Percentiles rank a stretch among this genome's conserved stretches.
phyloP scores from a whole-genome alignment of 768 basidiomycete genomes.

The Arthromyces matolae region DNA sequence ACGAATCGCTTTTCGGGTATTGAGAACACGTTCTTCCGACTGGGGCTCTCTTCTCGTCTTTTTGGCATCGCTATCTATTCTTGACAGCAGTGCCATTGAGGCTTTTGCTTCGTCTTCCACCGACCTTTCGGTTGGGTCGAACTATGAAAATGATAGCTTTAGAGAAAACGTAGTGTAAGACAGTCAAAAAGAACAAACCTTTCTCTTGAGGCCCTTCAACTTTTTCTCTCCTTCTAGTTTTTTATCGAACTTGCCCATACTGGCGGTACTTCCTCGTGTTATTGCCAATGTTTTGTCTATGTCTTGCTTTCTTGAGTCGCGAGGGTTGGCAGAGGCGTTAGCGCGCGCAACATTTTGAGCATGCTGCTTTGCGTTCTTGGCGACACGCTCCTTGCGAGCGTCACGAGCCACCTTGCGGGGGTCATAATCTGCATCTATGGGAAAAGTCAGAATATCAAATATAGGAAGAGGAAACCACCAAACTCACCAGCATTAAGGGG shows the following conservation, averaged over 20 bases:
- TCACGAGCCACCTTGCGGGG: conserved; percentile 71
- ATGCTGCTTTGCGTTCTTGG: conserved; percentile 82
- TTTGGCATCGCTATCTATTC: conserved; percentile 71
- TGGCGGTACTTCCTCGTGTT: conserved; percentile 83
- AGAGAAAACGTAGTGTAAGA: neutral
- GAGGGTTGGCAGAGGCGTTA: conserved; percentile 26
- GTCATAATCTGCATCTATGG: conserved; percentile 71
- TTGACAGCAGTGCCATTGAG: conserved; percentile 71
- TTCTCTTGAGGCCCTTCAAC: conserved; percentile 83
- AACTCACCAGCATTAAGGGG: conserved; percentile 77
- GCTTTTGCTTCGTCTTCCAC: conserved; percentile 63
- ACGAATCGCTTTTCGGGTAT: conserved; percentile 86
- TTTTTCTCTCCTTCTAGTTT: conserved; percentile 91
- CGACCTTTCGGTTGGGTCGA: conserved; percentile 76
- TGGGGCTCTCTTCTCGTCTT: conserved; percentile 48
- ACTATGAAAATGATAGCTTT: conserved; percentile 42
- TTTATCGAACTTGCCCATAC: conserved; percentile 93
- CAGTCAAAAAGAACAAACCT: conserved; percentile 55
- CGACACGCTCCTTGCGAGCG: conserved; percentile 75
- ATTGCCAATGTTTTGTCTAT: conserved; percentile 75
- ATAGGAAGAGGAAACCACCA: conserved; percentile 39
- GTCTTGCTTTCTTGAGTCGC: conserved; percentile 59
- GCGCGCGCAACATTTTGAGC: conserved; percentile 68
- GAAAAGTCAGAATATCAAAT: neutral
- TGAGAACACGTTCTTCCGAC: conserved; percentile 58